Conservation (phyloP, 2,329 filamentous ascomycete genomes). For the Trichoderma gracile region DNA sequence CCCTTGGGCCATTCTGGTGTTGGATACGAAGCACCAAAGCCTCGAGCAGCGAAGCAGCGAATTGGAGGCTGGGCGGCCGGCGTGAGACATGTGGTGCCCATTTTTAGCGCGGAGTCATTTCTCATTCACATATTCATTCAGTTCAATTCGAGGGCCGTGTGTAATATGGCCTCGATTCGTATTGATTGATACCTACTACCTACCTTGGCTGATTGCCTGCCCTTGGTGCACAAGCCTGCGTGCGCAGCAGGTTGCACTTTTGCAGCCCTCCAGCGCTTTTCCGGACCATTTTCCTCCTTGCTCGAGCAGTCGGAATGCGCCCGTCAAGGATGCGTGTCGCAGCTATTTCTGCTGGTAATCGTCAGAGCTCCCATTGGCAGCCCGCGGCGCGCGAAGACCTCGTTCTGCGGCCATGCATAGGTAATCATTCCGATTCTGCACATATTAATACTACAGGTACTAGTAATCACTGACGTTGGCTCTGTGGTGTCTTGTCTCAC, state of each 20-base stretch:
- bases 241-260: background rate
- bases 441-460: too few species aligned
- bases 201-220: too few species aligned
- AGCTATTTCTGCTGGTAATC: background rate
- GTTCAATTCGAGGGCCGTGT: background rate
- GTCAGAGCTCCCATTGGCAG: background rate
- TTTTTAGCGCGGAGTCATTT: conserved; percentile 10
- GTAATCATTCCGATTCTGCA: too few species aligned
- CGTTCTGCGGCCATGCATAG: background rate
- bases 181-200: too few species aligned
- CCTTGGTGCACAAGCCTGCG: background rate
- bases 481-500: background rate
- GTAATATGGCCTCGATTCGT: too few species aligned
- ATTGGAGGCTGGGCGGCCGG: background rate
- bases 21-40: conserved; percentile 9
- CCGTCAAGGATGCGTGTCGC: background rate
- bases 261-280: background rate
- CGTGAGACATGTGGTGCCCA: conserved; percentile 21
- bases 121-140: background rate
- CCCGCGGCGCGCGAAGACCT: background rate
- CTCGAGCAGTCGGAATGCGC: conserved; percentile 5
- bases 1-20: background rate
- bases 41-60: background rate
- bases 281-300: background rate
- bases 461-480: background rate